Evolutionary conservation across 257 asterid species (phyloP).

Genomic region (Nicotiana attenuata): DNA sequence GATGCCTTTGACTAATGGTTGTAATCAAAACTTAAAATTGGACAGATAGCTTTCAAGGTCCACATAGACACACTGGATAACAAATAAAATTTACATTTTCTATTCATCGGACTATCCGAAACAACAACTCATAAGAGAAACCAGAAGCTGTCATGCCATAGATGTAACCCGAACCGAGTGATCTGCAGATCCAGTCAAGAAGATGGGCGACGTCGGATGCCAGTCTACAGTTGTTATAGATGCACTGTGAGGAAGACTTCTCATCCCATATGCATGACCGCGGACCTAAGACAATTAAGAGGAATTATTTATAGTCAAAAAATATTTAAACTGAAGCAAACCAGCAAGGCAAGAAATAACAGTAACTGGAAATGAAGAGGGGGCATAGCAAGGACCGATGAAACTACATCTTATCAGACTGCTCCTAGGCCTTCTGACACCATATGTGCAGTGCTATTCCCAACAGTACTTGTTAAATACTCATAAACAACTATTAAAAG

Average conservation of each 20-base stretch:
- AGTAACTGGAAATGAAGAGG: background rate
- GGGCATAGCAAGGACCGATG: background rate
- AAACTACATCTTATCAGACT: background rate
- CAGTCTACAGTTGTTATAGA: slow-evolving; percentile 85
- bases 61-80: background rate
- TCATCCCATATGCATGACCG: slow-evolving; percentile 52
- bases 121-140: background rate
- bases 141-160: slow-evolving; percentile 30
- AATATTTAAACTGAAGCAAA: background rate
- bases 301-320: background rate
- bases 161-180: slow-evolving; percentile 81
- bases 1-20: background rate
- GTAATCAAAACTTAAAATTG: background rate
- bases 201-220: slow-evolving; percentile 87
- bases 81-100: background rate
- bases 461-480: background rate
- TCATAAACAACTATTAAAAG: background rate
- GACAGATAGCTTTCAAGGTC: background rate
- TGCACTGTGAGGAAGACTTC: slow-evolving; percentile 62
- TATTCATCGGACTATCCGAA: slow-evolving; percentile 1
- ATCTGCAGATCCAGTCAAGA: slow-evolving; percentile 90
- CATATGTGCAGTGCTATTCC: background rate
- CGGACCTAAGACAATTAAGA: slow-evolving; percentile 43
- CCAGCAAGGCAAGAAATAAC: background rate
- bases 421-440: background rate